phyloP scores from a whole-genome alignment of 345 rosid genomes.

The Dipteronia dyeriana region DNA sequence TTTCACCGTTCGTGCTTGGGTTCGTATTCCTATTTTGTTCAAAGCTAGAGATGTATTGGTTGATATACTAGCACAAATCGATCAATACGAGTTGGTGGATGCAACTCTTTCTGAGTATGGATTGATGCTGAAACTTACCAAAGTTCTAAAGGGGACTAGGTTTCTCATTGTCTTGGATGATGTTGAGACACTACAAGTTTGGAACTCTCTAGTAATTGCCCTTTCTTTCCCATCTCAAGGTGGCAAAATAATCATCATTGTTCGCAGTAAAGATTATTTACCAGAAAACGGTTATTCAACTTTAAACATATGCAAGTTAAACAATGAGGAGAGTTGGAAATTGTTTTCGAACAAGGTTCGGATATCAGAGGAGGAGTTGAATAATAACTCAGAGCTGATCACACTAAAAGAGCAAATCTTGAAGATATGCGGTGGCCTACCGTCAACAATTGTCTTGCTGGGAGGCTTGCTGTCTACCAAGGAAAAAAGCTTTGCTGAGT shows the following conservation, averaged over 20 bases:
- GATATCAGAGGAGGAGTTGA: not conserved
- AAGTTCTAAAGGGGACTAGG: constrained; percentile 20
- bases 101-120: not conserved
- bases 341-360: not conserved
- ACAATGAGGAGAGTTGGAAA: not conserved
- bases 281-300: not conserved
- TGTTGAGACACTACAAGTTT: not conserved
- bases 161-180: constrained; percentile 19
- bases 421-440: not conserved
- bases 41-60: constrained; percentile 19
- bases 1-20: constrained; percentile 31
- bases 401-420: not conserved
- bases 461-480: not conserved
- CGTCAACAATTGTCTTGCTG: not conserved
- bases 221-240: not conserved
- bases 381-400: no score
- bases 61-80: constrained; percentile 21
- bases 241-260: not conserved
- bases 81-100: constrained; percentile 13
- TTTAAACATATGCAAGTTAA: not conserved
- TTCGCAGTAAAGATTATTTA: not conserved
- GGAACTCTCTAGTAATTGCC: not conserved
- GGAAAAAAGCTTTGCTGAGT: not conserved
- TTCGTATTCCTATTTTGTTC: constrained; percentile 17
- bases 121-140: constrained; percentile 10